These are phyloP conservation scores for Diaporthe velutina DNA, from an alignment of 2,329 filamentous ascomycete genomes.

Conservation along the genomic window DNA sequence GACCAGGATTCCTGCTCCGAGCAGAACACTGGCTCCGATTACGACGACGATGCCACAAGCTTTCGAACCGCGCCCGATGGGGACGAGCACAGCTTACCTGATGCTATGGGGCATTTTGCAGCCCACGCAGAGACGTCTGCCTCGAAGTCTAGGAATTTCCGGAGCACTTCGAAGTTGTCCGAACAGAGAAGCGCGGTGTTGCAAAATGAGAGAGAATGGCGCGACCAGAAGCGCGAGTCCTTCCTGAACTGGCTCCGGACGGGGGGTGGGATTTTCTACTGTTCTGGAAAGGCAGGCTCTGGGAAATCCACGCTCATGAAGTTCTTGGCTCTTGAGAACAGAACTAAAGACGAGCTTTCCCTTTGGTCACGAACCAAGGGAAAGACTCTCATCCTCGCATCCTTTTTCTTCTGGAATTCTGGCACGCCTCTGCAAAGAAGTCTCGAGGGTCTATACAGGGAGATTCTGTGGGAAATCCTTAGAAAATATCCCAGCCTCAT, in stretches of 20 bases:
- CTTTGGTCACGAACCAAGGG: background rate
- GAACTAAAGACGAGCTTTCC: background rate
- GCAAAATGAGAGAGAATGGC: background rate
- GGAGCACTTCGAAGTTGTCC: background rate
- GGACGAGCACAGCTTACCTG: background rate
- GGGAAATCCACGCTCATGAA: constrained; percentile 33
- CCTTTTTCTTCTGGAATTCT: constrained; percentile 39
- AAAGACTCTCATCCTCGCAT: constrained; percentile 10
- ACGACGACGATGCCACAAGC: background rate
- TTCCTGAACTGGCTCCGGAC: constrained; percentile 7
- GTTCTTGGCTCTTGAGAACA: background rate
- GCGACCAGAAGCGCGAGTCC: background rate
- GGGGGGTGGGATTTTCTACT: background rate
- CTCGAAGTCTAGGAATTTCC: background rate
- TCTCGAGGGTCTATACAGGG: constrained; percentile 39
- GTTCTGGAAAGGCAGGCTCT: constrained; percentile 27
- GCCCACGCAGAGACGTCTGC: background rate
- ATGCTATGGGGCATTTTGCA: accelerated
- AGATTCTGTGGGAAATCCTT: constrained; percentile 39
- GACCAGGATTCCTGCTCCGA: background rate
- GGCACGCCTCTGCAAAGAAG: constrained; percentile 37
- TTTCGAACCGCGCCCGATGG: background rate
- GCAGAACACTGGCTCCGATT: background rate
- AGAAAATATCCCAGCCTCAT: constrained; percentile 37
- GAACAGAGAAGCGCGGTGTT: background rate